Evolutionary conservation across 257 asterid genomes (phyloP), one percentile per base, ranked within the genome.

Genomic region (Scutellaria baicalensis): DNA sequence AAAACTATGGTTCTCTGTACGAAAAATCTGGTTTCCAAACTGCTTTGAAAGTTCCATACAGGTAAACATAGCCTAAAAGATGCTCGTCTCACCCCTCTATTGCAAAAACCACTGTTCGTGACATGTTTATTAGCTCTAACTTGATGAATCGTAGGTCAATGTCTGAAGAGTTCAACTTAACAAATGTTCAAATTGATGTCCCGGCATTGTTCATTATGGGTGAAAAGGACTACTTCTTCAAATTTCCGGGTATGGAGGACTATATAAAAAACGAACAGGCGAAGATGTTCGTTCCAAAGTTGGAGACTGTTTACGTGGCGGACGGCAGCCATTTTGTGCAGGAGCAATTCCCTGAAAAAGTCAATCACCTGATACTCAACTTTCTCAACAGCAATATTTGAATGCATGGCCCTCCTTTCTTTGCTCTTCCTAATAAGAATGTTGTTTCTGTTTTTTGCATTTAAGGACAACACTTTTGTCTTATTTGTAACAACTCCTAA

Each of bases 291-390:
- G 88, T 80, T 55, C 87, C 96, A 5, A 79, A 82, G 13, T 36
- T 81, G 78, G 85, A 87, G 80, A 84, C 86, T 5, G 73, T 69
- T 40, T 84, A 54, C 38, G 43, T 89, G 48, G 81, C 86, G 0
- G 93, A 83, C 78, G 96, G 93, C n/a, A 43, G 79, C 58, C 92
- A 88, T 76, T 90, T 90, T 43, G 84, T 88, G 76, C 95, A 88
- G 70, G 93, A 88, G 82, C 96, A 87, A 58, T 79, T 81, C 17
- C 89, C 96, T 4, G 68, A 78, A 12, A 81, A 79, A 57, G 86
- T 85, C 31, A 87, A 81, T 59, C 27, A 78, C 38, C 84, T 86
- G 0, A 79, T 86, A 2, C 59, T 86, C 68, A 45, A 52, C 77
- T 89, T 89, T 47, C 89, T 86, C 12, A 72, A 71, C 14, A 76